A percentile compares a stretch with the other conserved stretches of the same genome.
phyloP scores from a whole-genome alignment of 139 green algal genomes.

The Chlamydomonas incerta region DNA sequence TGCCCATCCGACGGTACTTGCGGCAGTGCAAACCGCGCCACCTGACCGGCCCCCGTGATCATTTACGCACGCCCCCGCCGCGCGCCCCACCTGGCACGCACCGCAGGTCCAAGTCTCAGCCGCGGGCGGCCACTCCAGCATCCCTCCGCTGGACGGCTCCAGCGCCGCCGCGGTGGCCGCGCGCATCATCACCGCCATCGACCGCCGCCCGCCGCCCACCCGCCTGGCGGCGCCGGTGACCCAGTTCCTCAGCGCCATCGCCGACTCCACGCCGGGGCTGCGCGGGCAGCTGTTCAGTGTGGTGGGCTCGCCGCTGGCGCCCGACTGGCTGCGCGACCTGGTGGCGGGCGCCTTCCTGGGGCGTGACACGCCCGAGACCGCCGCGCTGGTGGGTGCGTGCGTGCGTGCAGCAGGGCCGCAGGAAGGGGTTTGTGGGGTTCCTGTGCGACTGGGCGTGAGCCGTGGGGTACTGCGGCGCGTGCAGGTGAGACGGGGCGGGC shows the following conservation, averaged over 20 bases:
- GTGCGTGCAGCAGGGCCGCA: not conserved
- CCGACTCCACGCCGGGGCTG: constrained; percentile 4
- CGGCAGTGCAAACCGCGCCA: no score
- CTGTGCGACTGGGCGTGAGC: no score
- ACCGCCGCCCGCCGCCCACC: constrained; percentile 41
- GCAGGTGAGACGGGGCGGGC: no score
- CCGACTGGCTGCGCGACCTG: not conserved
- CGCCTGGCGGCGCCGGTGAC: constrained; percentile 53
- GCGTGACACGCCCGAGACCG: constrained; percentile 31
- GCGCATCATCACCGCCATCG: constrained; percentile 53
- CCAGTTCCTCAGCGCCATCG: constrained; percentile 58
- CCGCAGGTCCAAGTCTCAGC: constrained; percentile 51
- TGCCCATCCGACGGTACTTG: no score
- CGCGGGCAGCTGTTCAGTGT: constrained; percentile 4
- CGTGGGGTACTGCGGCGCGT: no score
- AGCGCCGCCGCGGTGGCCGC: constrained; percentile 40
- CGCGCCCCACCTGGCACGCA: not conserved
- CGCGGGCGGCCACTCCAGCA: constrained; percentile 67
- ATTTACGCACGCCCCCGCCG: not conserved
- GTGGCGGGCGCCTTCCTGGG: constrained; percentile 34
- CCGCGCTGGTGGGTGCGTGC: constrained; percentile 27
- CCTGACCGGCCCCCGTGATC: no score
- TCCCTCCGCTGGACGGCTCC: constrained; percentile 60
- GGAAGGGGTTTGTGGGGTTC: not conserved
- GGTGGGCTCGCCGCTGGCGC: not conserved